phyloP scores from a whole-genome alignment of 805 yeast species.

The Wickerhamomyces tratensis region DNA sequence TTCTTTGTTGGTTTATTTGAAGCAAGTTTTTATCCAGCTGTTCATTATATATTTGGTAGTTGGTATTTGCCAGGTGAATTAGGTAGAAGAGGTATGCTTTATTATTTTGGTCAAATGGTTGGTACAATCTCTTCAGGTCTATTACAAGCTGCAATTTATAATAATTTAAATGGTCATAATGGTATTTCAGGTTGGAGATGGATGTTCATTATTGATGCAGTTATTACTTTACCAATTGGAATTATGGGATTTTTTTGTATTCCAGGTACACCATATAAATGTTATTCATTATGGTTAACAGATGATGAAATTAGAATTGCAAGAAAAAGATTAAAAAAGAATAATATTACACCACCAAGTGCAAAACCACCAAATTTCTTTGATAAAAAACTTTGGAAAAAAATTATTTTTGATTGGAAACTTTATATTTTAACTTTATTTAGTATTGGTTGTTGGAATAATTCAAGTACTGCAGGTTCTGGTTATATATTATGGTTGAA shows the following conservation, averaged over 20 bases:
- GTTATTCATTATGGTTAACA: conserved; percentile 40
- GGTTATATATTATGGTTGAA: conserved; percentile 44
- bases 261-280: conserved; percentile 58
- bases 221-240: conserved; percentile 49
- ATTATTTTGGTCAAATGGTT: conserved; percentile 50
- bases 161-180: conserved; percentile 33
- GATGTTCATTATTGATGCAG: conserved; percentile 60
- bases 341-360: conserved; percentile 22
- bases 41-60: conserved; percentile 45
- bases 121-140: conserved; percentile 58
- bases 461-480: conserved; percentile 39
- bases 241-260: conserved; percentile 41
- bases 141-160: conserved; percentile 28
- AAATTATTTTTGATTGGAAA: conserved; percentile 45
- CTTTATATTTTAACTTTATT: conserved; percentile 41
- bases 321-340: conserved; percentile 29
- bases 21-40: conserved; percentile 49
- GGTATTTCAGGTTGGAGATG: conserved; percentile 66
- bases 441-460: conserved; percentile 48
- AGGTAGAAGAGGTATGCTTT: conserved; percentile 48
- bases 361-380: conserved; percentile 24
- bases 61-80: conserved; percentile 49
- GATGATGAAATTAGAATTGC: conserved; percentile 47
- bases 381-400: conserved; percentile 37
- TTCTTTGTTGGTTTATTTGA: conserved; percentile 60